Conservation (phyloP, 129 eudicot genomes). For the Tagetes erecta region DNA sequence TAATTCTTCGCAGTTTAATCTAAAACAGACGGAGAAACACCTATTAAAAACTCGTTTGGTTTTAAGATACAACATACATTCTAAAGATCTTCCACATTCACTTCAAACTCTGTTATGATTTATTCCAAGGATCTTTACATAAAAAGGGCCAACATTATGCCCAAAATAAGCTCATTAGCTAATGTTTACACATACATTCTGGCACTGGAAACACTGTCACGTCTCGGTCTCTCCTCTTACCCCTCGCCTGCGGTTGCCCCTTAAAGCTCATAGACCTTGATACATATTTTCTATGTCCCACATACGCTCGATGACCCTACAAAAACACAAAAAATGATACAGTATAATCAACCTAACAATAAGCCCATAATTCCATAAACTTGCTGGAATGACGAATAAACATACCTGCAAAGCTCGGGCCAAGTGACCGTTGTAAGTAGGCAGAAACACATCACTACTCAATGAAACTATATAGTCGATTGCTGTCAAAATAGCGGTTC, state of each 20-base stretch:
- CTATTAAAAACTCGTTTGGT: too few species aligned
- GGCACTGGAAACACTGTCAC: conserved; percentile 69
- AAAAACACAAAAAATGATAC: background rate
- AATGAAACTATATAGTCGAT: conserved; percentile 62
- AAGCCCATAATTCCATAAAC: conserved; percentile 9
- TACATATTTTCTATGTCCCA: conserved; percentile 63
- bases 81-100: background rate
- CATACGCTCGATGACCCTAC: conserved; percentile 79
- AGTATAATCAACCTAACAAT: background rate
- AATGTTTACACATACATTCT: conserved; percentile 74
- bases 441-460: conserved; percentile 66
- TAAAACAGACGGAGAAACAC: too few species aligned
- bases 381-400: background rate
- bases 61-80: conserved; percentile 4
- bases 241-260: conserved; percentile 64
- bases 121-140: background rate
- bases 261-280: conserved; percentile 41
- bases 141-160: background rate
- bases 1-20: too few species aligned
- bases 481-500: conserved; percentile 52
- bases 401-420: conserved; percentile 63
- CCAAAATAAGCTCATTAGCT: conserved; percentile 11
- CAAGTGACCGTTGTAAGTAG: conserved; percentile 66
- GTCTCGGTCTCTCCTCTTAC: conserved; percentile 54
- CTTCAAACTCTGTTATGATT: too few species aligned